Evolutionary conservation across 1,139 yeast genomes (phyloP), one percentile per base, ranked within the genome.

Genomic region (Hyphopichia burtonii): DNA sequence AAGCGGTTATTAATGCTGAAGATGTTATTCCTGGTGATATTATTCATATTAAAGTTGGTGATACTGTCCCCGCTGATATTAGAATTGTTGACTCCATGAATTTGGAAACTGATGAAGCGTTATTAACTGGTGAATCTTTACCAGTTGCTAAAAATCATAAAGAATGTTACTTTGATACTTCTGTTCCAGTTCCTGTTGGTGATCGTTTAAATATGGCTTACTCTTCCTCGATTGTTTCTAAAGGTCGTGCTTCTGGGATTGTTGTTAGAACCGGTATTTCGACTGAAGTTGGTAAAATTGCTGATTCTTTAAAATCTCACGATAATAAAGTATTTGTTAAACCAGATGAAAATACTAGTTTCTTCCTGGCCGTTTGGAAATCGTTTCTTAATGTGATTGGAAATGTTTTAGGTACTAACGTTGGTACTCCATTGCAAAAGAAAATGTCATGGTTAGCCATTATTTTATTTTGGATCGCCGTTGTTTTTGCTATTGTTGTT

Each of bases 1-100:
- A 81, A 48, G 55, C 61, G 20, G 79, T 82, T 2, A 70, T 86
- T 32, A 77, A 85, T 10, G 82, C 91, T 0, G 78, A 74, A 44
- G 81, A 76, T n/a, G 80, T 86, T 23, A 93, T 84, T 12, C 91
- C 91, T 2, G 94, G 95, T 44, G 95, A 86, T 58, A 59, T 86
- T 41, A 80, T 85, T 33, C 67, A 70, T 44, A 72, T 86, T 42
- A 74, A 73, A 50, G 87, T 83, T 33, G 95, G 94, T 42, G 94
- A 86, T 57, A 85, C 91, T 2, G 68, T 86, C 37, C 94, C 94
- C 15, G 93, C 93, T 4, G 94, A 86, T 58, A 58, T 84, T 45
- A 71, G 94, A 48, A 68, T 86, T 38, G 51, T 82, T 39, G 82
- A 78, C 34, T 57, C 78, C 39, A 74, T 78, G 67, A 86, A 86